Evolutionary conservation across 495 filamentous ascomycete species (phyloP).

Genomic region (Penicillium salamii): DNA sequence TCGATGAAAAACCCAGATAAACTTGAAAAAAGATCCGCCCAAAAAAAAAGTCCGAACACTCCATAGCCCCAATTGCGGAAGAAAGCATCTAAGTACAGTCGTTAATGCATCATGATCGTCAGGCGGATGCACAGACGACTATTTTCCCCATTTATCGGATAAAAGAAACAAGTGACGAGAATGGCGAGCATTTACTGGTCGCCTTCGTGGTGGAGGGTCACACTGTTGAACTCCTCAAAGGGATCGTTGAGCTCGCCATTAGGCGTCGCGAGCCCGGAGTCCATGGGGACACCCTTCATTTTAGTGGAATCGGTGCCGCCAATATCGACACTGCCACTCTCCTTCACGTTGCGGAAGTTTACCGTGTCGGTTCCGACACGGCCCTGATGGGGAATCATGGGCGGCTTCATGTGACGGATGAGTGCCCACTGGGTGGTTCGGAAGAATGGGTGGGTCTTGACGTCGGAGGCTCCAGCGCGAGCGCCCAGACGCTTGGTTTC

Average conservation of each 20-base stretch:
- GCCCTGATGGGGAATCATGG: conserved; percentile 92
- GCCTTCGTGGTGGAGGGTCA: conserved; percentile 95
- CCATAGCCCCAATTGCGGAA: conserved; percentile 27
- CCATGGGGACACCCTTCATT: conserved; percentile 76
- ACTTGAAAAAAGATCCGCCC: conserved; percentile 18
- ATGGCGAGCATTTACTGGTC: conserved; percentile 45
- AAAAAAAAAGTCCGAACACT: conserved; percentile 21
- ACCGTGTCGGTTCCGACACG: conserved; percentile 81
- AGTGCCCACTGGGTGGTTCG: conserved; percentile 93
- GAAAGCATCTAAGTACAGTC: conserved; percentile 28
- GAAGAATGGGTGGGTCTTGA: conserved; percentile 97
- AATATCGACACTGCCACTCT: conserved; percentile 93
- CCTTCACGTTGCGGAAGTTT: conserved; percentile 97
- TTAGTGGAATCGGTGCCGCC: conserved; percentile 55
- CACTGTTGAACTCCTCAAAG: conserved; percentile 98
- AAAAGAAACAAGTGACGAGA: conserved; percentile 11
- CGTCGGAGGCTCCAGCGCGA: conserved; percentile 91
- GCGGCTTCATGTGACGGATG: conserved; percentile 96
- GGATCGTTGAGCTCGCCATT: conserved; percentile 85
- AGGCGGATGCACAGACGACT: conserved; percentile 30
- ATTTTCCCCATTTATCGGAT: conserved; percentile 16
- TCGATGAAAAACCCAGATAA: not conserved
- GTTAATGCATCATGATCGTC: conserved; percentile 43
- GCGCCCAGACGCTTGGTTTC: conserved; percentile 93
- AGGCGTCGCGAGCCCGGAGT: conserved; percentile 81